These are phyloP conservation scores for Cydonia oblonga DNA, from an alignment of 331 rosid genomes.

Conservation along the genomic window DNA sequence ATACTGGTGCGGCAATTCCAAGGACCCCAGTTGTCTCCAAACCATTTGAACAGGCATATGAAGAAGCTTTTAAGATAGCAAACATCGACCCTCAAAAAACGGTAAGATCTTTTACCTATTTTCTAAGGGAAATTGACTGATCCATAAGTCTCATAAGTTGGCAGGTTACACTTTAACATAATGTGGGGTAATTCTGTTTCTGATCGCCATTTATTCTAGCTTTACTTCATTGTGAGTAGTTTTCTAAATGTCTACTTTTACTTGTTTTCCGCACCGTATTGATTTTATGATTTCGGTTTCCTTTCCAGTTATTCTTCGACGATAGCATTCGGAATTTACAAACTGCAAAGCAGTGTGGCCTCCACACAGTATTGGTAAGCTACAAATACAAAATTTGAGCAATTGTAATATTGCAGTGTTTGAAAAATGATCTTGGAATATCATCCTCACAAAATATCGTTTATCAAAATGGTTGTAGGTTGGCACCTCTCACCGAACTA, in stretches of 20 bases:
- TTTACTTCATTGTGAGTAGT: too few relatives aligned
- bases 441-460: too few relatives aligned
- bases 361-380: constrained; percentile 64
- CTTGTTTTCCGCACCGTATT: background rate
- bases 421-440: background rate
- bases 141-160: too few relatives aligned
- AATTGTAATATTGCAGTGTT: background rate
- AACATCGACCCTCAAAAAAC: constrained; percentile 58
- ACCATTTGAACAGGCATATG: constrained; percentile 66
- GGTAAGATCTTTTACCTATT: constrained; percentile 25
- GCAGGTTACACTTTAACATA: too few relatives aligned
- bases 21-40: constrained; percentile 60
- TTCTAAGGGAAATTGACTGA: too few relatives aligned
- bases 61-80: constrained; percentile 46
- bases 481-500: constrained; percentile 37
- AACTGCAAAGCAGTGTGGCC: constrained; percentile 51
- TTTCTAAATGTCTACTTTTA: too few relatives aligned
- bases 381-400: background rate
- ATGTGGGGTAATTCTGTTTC: background rate
- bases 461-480: constrained; percentile 35
- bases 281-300: background rate
- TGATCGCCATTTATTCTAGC: constrained; percentile 44
- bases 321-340: constrained; percentile 55
- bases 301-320: constrained; percentile 64
- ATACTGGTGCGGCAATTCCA: constrained; percentile 32